Percentiles rank a stretch among this genome's conserved stretches.
Evolutionary conservation across 2,329 filamentous ascomycete genomes (phyloP).

Genomic region (Arthroderma uncinatum): DNA sequence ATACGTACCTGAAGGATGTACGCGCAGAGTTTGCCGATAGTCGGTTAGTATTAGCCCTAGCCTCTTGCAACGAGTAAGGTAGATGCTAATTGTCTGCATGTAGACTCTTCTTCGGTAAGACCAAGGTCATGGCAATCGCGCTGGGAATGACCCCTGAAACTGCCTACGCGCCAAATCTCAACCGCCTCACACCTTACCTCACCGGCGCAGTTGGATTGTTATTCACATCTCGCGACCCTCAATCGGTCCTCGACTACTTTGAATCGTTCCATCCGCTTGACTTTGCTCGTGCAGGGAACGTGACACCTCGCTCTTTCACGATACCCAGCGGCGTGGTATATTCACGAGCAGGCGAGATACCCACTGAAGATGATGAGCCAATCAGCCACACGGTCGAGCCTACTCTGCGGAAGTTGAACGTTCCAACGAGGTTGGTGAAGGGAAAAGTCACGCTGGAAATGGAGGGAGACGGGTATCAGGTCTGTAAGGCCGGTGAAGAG

Average conservation of each 20-base stretch:
- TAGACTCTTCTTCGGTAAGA: conserved; percentile 97
- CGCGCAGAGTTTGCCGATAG: conserved; percentile 73
- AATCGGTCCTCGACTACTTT: conserved; percentile 62
- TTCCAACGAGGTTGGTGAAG: conserved; percentile 80
- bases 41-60: conserved; percentile 59
- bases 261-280: conserved; percentile 61
- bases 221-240: conserved; percentile 67
- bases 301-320: conserved; percentile 61
- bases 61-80: too few species aligned
- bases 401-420: conserved; percentile 74
- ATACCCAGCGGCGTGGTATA: conserved; percentile 77
- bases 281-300: conserved; percentile 78
- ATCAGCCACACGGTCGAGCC: conserved; percentile 83
- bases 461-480: conserved; percentile 48
- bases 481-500: conserved; percentile 75
- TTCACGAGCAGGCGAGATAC: conserved; percentile 65
- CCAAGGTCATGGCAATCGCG: conserved; percentile 95
- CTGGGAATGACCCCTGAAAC: conserved; percentile 68
- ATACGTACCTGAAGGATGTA: conserved; percentile 87
- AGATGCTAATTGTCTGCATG: not conserved
- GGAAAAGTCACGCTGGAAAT: conserved; percentile 70
- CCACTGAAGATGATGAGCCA: conserved; percentile 70
- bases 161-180: conserved; percentile 68
- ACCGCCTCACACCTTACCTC: conserved; percentile 58
- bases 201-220: conserved; percentile 78